Evolutionary conservation across 169 alveolate species (phyloP), one percentile per base, ranked within the genome.

Genomic region (Eimeria necatrix): DNA sequence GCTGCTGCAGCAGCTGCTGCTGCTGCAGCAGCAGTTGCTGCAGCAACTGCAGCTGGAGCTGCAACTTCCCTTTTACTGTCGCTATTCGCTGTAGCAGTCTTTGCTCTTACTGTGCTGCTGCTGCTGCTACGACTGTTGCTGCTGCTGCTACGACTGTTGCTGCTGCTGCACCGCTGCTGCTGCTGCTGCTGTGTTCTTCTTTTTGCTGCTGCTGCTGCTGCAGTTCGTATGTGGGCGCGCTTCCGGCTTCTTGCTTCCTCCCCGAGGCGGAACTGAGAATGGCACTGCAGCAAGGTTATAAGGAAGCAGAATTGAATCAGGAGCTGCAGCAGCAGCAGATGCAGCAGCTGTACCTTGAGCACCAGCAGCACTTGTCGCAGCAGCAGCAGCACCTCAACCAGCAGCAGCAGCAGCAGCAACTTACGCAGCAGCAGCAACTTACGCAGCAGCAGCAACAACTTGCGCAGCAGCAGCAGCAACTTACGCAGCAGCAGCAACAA

Each of bases 321-420:
- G 81, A 71, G 51, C 53, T 71, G 81, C 81, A 71, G 81, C 81
- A 71, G 81, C 81, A 71, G 81, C 81, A 71, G 22, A 32, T 71
- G 81, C 81, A 71, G 81, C 81, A 71, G 81, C 81, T 71, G 53
- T 71, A 71, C 49, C 48, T 71, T 3, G 81, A 71, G 81, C 81
- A 71, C 16, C 81, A 71, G 81, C 81, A 71, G 81, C 81, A 71
- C 49, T 48, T 71, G 18, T n/a, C 48, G 81, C 81, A 71, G 81
- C 81, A 71, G 51, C 81, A 71, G 81, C 81, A 71, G 81, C 81
- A 71, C 7, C 81, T 24, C 7, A 26, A 71, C 4, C 81, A 71
- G 16, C 81, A 71, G 49, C 81, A 71, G 53, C 81, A 24, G 53
- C 51, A n/a, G 49, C 81, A 71, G n/a, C n/a, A n/a, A n/a, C n/a